Evolutionary conservation across 2,329 filamentous ascomycete species (phyloP).

Genomic region (Colletotrichum sp.): DNA sequence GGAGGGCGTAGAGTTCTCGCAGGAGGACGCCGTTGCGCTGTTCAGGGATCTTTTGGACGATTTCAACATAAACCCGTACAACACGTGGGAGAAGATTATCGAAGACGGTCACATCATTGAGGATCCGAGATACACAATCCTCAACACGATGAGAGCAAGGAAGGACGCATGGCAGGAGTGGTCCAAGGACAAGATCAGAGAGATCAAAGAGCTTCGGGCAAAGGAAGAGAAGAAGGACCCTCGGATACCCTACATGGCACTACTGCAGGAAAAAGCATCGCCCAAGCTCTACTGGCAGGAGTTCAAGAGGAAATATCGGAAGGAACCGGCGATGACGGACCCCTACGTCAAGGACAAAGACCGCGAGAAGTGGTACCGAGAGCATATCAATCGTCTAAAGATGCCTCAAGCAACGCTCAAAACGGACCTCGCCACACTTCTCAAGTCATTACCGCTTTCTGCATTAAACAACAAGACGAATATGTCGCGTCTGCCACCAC

Average conservation of each 20-base stretch:
- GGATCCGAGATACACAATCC: slow-evolving; percentile 84
- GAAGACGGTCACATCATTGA: slow-evolving; percentile 83
- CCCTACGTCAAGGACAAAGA: slow-evolving; percentile 75
- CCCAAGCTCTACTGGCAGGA: slow-evolving; percentile 97
- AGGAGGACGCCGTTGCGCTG: slow-evolving; percentile 76
- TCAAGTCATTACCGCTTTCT: slow-evolving; percentile 64
- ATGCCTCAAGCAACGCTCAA: slow-evolving; percentile 70
- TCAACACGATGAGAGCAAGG: slow-evolving; percentile 80
- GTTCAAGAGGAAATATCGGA: slow-evolving; percentile 89
- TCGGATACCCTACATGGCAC: slow-evolving; percentile 78
- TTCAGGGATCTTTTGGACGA: slow-evolving; percentile 91
- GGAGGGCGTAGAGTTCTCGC: slow-evolving; percentile 72
- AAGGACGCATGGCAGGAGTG: slow-evolving; percentile 86
- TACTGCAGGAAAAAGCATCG: slow-evolving; percentile 82
- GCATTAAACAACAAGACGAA: slow-evolving; percentile 65
- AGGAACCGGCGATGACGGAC: slow-evolving; percentile 81
- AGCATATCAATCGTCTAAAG: slow-evolving; percentile 72
- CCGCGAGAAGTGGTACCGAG: slow-evolving; percentile 79
- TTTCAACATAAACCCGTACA: slow-evolving; percentile 82
- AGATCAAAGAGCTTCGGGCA: slow-evolving; percentile 74
- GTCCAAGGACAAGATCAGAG: slow-evolving; percentile 77
- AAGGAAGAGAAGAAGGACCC: slow-evolving; percentile 84
- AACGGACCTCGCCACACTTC: slow-evolving; percentile 69
- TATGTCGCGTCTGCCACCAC: slow-evolving; percentile 62
- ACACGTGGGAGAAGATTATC: slow-evolving; percentile 88